Conservation (phyloP, 2,329 filamentous ascomycete genomes). For the Penicillium sp. region DNA sequence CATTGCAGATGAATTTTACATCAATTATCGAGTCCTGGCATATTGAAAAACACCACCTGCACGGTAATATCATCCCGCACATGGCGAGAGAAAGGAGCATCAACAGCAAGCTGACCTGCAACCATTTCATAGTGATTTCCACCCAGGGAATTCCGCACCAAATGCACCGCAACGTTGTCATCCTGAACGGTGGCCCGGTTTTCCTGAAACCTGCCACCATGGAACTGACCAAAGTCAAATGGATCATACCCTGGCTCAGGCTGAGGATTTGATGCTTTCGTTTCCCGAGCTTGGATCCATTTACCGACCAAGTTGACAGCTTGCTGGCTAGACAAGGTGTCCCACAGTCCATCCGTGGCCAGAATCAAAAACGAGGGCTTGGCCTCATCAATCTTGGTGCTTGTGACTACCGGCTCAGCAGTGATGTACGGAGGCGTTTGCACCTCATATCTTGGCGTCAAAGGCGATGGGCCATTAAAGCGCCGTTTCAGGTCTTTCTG, state of each 20-base stretch:
- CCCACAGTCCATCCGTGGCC: conserved; percentile 63
- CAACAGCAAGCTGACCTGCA: conserved; percentile 26
- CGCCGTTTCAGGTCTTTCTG: conserved; percentile 35
- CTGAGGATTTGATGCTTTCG: conserved; percentile 30
- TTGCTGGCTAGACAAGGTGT: conserved; percentile 52
- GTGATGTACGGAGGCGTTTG: conserved; percentile 61
- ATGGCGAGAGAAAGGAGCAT: conserved; percentile 29
- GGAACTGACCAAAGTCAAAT: conserved; percentile 22
- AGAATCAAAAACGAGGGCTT: conserved; percentile 58
- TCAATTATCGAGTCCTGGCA: neutral
- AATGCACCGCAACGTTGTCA: conserved; percentile 49
- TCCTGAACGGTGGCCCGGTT: conserved; percentile 48
- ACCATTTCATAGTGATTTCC: conserved; percentile 40
- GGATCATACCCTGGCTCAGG: conserved; percentile 17
- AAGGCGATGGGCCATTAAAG: conserved; percentile 43
- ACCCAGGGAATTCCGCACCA: conserved; percentile 50
- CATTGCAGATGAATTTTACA: too few relatives aligned
- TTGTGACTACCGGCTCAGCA: conserved; percentile 59
- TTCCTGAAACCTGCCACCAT: conserved; percentile 29
- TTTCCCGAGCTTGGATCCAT: conserved; percentile 52
- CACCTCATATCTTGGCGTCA: conserved; percentile 29
- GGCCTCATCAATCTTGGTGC: conserved; percentile 46
- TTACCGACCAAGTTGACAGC: conserved; percentile 53
- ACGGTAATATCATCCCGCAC: conserved; percentile 50
- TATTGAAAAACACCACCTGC: conserved; percentile 42